Evolutionary conservation across 441 rosid species (phyloP), one percentile per base, ranked within the genome.

Genomic region (Raphanus hybrid): DNA sequence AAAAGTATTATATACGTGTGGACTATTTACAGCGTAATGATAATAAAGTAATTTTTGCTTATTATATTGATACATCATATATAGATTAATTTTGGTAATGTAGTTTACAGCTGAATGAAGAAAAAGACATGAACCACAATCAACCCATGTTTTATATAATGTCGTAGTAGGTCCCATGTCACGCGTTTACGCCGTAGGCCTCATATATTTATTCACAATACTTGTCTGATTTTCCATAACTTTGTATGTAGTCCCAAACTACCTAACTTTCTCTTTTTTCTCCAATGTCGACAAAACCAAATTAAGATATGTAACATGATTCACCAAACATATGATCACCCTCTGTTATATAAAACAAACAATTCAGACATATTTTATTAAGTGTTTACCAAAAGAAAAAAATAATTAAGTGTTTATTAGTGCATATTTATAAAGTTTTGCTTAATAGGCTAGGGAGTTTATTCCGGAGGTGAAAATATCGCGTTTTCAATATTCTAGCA

Each of bases 31-130:
- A 48, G 5, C 8, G 50, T 69, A 8, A 39, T 43, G 8, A 26
- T 16, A 48, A 4, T 48, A 48, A 48, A 48, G 8, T n/a, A 50
- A 4, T 50, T 50, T 50, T 48, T 48, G 3, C 54, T 12, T 64
- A 29, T 45, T 50, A 32, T 34, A 18, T 29, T 9, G 34, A 6
- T 60, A 23, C 26, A 68, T 29, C 34, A 29, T 29, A 41, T 41
- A 39, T 2, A 39, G 37, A 64, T 43, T 50, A 32, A 57, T 62
- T 74, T 41, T 62, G 60, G 65, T 68, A 65, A 8, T 58, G 32
- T 68, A 77, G 65, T 71, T 66, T 6, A 66, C 64, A 78, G 81
- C 73, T 66, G 69, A 78, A 26, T 5, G 69, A 37, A 73, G 81
- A 73, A 78, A 62, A 73, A 0, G 43, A 39, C 43, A 39, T 39